A percentile compares a stretch with the other conserved stretches of the same genome.
Conservation (phyloP, 257 asterid species). For the Solanum chiquidenum region DNA sequence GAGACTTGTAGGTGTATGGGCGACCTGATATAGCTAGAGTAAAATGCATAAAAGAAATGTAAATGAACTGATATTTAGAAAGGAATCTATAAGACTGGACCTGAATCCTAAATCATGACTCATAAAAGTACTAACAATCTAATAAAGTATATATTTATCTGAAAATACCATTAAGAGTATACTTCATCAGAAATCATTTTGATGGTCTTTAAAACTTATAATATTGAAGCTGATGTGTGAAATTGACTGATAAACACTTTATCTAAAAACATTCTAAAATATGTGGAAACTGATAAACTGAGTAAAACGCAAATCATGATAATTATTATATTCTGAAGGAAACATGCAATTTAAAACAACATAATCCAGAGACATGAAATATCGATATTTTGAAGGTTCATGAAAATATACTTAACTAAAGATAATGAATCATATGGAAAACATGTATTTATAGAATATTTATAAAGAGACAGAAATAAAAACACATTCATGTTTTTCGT, state of each 20-base stretch:
- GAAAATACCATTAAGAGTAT: background rate
- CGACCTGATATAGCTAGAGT: background rate
- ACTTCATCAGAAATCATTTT: background rate
- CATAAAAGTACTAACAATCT: background rate
- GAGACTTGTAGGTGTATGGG: background rate
- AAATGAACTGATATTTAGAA: background rate
- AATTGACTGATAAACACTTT: background rate
- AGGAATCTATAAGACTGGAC: background rate
- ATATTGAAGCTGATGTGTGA: background rate
- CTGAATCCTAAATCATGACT: background rate
- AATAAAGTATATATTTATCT: too few species aligned
- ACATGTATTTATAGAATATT: background rate
- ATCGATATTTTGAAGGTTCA: background rate
- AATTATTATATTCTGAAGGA: background rate
- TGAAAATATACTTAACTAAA: background rate
- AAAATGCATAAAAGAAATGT: background rate
- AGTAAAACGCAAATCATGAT: background rate
- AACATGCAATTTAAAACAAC: background rate
- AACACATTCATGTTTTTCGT: too few species aligned
- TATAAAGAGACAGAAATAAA: background rate
- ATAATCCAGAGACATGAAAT: background rate
- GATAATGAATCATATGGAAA: background rate
- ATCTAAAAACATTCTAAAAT: background rate
- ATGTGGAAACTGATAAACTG: background rate
- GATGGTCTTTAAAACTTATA: background rate